These are phyloP conservation scores for Colletotrichum cuscutae DNA, from an alignment of 2,329 filamentous ascomycete genomes.

Conservation along the genomic window DNA sequence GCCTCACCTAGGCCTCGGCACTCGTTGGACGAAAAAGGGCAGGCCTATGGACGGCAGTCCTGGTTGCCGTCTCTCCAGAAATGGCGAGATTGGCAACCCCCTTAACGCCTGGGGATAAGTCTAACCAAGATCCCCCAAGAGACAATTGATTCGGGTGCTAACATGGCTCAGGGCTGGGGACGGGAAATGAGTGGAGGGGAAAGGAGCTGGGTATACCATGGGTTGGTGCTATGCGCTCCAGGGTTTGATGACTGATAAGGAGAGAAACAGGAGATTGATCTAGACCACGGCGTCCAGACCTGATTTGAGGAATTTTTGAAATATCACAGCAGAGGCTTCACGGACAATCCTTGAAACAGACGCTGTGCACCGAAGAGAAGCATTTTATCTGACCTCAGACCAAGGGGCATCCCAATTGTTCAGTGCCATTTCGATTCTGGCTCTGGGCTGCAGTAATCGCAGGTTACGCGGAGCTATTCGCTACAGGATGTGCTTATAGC, in stretches of 20 bases:
- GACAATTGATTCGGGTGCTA: constrained; percentile 36
- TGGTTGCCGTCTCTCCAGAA: constrained; percentile 61
- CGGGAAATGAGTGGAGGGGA: neutral
- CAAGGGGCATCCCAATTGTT: constrained; percentile 9
- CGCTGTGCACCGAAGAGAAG: neutral
- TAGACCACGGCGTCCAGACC: constrained; percentile 9
- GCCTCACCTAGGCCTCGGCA: neutral
- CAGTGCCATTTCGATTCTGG: neutral
- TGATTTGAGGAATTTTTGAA: neutral
- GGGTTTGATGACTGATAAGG: neutral
- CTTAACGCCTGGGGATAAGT: constrained; percentile 61
- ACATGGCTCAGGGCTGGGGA: constrained; percentile 33
- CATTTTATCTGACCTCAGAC: neutral
- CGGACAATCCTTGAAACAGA: constrained; percentile 21
- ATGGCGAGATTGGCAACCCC: constrained; percentile 61
- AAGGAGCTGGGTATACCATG: neutral
- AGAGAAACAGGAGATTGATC: neutral
- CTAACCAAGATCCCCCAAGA: constrained; percentile 26
- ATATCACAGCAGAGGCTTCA: neutral
- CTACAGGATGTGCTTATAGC: neutral
- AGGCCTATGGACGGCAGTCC: constrained; percentile 54
- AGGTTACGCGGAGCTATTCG: neutral
- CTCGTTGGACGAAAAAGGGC: constrained; percentile 42
- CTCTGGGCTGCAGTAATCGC: neutral
- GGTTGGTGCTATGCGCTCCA: neutral